A percentile compares a stretch with the other conserved stretches of the same genome.
Evolutionary conservation across 2,329 filamentous ascomycete genomes (phyloP).

Genomic region (Metarhizium anisopliae): DNA sequence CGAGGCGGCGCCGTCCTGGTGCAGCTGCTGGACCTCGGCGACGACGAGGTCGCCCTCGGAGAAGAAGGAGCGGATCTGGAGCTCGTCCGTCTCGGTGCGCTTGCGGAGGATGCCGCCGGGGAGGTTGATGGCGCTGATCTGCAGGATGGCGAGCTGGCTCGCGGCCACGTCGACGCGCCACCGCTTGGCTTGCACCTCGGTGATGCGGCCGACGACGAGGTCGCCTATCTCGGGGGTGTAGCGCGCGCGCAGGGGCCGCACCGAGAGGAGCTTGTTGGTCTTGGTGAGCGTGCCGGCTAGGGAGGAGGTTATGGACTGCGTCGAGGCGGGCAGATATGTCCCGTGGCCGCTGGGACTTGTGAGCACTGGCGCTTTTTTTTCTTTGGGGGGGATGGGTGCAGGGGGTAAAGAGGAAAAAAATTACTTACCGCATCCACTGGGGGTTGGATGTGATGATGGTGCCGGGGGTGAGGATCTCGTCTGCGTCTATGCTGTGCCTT

Average conservation of each 20-base stretch:
- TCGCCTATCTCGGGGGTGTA: constrained; percentile 97
- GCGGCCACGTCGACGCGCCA: constrained; percentile 95
- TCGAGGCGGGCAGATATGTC: constrained; percentile 61
- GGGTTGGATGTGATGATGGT: constrained; percentile 80
- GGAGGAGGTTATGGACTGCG: constrained; percentile 72
- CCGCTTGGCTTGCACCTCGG: constrained; percentile 84
- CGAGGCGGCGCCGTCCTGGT: constrained; percentile 74
- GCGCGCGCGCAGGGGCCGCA: constrained; percentile 80
- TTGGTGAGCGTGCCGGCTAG: constrained; percentile 84
- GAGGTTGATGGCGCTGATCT: constrained; percentile 85
- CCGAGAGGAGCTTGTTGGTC: constrained; percentile 93
- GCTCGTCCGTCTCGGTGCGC: constrained; percentile 88
- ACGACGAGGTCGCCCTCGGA: constrained; percentile 89
- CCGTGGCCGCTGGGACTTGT: constrained; percentile 66
- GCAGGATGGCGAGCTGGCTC: constrained; percentile 74
- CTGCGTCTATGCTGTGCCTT: constrained; percentile 20
- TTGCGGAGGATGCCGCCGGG: constrained; percentile 88
- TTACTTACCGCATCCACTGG: constrained; percentile 81
- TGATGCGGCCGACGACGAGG: constrained; percentile 84
- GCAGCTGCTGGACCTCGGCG: constrained; percentile 87
- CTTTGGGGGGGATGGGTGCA: neutral
- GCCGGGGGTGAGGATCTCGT: constrained; percentile 75
- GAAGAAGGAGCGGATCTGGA: constrained; percentile 97
- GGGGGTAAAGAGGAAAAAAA: neutral
- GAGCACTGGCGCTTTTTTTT: constrained; percentile 5